phyloP scores from a whole-genome alignment of 345 rosid genomes.

The Clausena lansium region DNA sequence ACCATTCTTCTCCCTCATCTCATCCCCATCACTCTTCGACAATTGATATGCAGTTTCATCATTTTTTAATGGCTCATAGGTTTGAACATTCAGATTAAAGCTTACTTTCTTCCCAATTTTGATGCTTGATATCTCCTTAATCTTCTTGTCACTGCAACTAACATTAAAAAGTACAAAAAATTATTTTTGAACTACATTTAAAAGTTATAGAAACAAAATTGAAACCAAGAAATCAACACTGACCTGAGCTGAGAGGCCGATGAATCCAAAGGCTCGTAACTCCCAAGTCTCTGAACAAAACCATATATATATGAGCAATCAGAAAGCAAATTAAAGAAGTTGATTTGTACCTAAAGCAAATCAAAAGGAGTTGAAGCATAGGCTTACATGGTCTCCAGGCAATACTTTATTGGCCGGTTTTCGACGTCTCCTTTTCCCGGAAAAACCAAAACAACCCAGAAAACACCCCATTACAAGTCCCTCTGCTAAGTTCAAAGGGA shows the following conservation, averaged over 20 bases:
- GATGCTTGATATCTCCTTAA: conserved; percentile 28
- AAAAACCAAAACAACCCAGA: conserved; percentile 75
- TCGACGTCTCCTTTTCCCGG: conserved; percentile 55
- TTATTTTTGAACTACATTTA: background rate
- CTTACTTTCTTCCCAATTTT: conserved; percentile 74
- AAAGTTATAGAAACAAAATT: background rate
- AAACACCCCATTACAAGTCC: conserved; percentile 72
- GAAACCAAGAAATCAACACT: conserved; percentile 9
- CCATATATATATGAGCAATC: background rate
- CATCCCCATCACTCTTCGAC: conserved; percentile 40
- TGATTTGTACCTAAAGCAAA: background rate
- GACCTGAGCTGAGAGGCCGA: conserved; percentile 53
- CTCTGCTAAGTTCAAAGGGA: conserved; percentile 10
- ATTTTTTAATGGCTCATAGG: conserved; percentile 58
- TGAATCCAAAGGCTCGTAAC: conserved; percentile 54
- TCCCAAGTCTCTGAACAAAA: conserved; percentile 38
- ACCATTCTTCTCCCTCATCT: conserved; percentile 22
- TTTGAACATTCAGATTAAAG: conserved; percentile 73
- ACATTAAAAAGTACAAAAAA: background rate
- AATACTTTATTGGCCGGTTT: conserved; percentile 44
- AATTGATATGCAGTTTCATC: conserved; percentile 28
- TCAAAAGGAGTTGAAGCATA: background rate
- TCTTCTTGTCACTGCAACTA: conserved; percentile 24
- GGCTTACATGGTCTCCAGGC: conserved; percentile 52
- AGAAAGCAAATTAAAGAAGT: background rate